Percentiles rank a stretch among this genome's conserved stretches.
These are phyloP conservation scores for Kwoniella sp. DNA, from an alignment of 768 basidiomycete genomes.

Conservation along the genomic window DNA sequence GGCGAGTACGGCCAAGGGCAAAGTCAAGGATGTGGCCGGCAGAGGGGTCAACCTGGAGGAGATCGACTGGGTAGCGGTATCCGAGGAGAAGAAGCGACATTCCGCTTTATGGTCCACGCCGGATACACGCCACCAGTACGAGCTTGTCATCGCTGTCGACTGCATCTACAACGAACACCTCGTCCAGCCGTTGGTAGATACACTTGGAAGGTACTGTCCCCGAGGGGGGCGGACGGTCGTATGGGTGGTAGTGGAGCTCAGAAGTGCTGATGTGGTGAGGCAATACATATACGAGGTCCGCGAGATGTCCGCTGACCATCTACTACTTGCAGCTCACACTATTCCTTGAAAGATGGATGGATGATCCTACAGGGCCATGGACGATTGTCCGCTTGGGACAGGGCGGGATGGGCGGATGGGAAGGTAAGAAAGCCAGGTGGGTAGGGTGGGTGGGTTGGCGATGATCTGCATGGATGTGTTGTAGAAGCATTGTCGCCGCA, in stretches of 20 bases:
- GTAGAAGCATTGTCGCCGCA: no score
- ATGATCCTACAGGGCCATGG: slow-evolving; percentile 29
- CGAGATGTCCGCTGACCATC: background rate
- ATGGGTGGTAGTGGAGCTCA: slow-evolving; percentile 45
- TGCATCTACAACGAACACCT: slow-evolving; percentile 50
- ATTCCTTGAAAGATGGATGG: slow-evolving; percentile 40
- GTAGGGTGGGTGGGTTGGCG: slow-evolving; percentile 46
- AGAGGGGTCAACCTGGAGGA: slow-evolving; percentile 31
- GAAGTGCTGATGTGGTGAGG: slow-evolving; percentile 46
- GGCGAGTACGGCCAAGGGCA: background rate
- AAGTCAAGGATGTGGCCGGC: background rate
- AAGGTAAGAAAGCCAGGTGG: slow-evolving; percentile 26
- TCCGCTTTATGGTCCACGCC: background rate
- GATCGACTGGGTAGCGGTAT: slow-evolving; percentile 42
- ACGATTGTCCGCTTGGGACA: slow-evolving; percentile 30
- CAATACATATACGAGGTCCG: background rate
- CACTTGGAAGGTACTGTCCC: slow-evolving; percentile 31
- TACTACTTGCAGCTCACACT: slow-evolving; percentile 3
- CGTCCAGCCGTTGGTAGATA: slow-evolving; percentile 41
- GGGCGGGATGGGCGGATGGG: slow-evolving; percentile 32
- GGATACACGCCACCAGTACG: slow-evolving; percentile 14
- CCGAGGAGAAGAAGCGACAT: slow-evolving; percentile 9
- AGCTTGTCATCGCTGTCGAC: slow-evolving; percentile 44
- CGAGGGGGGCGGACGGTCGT: slow-evolving; percentile 29
- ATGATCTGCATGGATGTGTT: background rate